Conservation (phyloP, 1,139 yeast species). For the Pichia sp. region DNA sequence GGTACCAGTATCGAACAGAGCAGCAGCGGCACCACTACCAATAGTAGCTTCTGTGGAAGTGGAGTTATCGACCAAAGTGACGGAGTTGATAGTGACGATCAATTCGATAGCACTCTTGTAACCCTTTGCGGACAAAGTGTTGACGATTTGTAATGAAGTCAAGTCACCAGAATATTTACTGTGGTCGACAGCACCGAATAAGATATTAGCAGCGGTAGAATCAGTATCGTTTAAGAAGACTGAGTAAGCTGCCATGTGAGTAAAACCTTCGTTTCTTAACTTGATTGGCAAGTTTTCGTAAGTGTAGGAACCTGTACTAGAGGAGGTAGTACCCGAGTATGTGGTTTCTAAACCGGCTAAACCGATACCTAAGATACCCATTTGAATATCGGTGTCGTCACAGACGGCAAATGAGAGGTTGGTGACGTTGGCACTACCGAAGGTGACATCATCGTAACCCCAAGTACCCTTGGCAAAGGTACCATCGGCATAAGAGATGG, state of each 20-base stretch:
- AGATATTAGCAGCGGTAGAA: slow-evolving; percentile 43
- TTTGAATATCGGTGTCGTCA: slow-evolving; percentile 46
- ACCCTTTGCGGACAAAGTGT: slow-evolving; percentile 33
- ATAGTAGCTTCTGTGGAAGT: slow-evolving; percentile 30
- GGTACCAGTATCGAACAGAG: slow-evolving; percentile 68
- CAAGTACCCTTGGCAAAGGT: slow-evolving; percentile 61
- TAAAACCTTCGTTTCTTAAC: slow-evolving; percentile 51
- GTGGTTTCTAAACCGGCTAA: slow-evolving; percentile 51
- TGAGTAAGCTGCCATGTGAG: slow-evolving; percentile 52
- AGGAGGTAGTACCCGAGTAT: slow-evolving; percentile 14
- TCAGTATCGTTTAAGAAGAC: slow-evolving; percentile 43
- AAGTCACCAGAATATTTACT: slow-evolving; percentile 49
- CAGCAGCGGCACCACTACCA: slow-evolving; percentile 41
- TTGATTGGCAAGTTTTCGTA: slow-evolving; percentile 60
- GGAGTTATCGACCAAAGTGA: slow-evolving; percentile 15
- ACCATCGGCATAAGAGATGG: slow-evolving; percentile 61
- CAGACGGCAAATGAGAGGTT: slow-evolving; percentile 58
- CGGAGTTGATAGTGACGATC: slow-evolving; percentile 44
- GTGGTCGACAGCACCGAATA: slow-evolving; percentile 61
- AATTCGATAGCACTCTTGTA: slow-evolving; percentile 36
- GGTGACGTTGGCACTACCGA: slow-evolving; percentile 43
- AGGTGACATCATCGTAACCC: slow-evolving; percentile 54
- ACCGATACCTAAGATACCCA: slow-evolving; percentile 64
- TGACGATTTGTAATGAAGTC: slow-evolving; percentile 44
- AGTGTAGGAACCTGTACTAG: slow-evolving; percentile 21